Conservation (phyloP, 345 rosid genomes). For the Murraya paniculata region DNA sequence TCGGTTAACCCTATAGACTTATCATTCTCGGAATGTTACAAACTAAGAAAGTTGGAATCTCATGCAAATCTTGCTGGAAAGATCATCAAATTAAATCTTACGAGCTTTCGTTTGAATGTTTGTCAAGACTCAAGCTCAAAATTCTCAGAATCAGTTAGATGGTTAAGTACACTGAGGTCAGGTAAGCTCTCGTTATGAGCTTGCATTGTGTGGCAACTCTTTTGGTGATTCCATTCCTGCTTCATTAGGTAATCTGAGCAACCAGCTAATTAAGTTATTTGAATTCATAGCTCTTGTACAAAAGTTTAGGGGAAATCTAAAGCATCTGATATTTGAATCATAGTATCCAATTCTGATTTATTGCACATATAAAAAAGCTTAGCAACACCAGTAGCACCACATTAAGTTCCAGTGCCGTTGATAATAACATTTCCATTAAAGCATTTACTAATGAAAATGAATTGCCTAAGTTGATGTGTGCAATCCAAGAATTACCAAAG, state of each 20-base stretch:
- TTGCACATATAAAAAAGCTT: neutral
- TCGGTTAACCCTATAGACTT: constrained; percentile 17
- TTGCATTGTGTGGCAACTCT: neutral
- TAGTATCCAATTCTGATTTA: neutral
- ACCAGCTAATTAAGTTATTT: no score
- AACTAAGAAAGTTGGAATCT: constrained; percentile 16
- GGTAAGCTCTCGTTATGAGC: neutral
- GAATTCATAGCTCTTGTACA: neutral
- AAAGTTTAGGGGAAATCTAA: neutral
- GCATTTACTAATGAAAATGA: neutral
- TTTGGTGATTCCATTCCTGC: constrained; percentile 5
- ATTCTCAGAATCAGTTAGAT: neutral
- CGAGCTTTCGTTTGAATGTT: constrained; percentile 3
- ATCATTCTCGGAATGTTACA: neutral
- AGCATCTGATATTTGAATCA: neutral
- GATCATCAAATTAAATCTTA: constrained; percentile 21
- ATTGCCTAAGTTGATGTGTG: neutral
- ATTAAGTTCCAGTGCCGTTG: neutral
- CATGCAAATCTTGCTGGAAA: constrained; percentile 5
- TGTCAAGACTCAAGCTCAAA: no score
- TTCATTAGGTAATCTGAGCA: constrained; percentile 13
- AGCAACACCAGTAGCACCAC: neutral
- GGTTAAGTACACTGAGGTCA: constrained; percentile 14
- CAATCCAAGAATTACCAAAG: constrained; percentile 14
- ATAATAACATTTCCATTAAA: neutral